Evolutionary conservation across 257 asterid genomes (phyloP), one percentile per base, ranked within the genome.

Genomic region (Prunella vulgaris): DNA sequence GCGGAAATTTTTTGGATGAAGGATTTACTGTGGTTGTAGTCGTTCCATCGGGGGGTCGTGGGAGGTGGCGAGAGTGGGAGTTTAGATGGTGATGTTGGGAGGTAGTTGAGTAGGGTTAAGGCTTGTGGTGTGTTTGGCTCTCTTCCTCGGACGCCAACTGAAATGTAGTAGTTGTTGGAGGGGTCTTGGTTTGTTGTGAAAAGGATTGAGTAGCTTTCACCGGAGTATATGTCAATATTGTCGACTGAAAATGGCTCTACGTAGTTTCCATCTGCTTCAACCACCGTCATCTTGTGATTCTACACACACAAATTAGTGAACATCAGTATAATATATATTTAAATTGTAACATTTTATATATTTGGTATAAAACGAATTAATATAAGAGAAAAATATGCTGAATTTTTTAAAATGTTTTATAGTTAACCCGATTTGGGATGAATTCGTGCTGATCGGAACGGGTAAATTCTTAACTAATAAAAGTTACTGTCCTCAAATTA

Each of bases 231-330:
- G 84, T 92, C 95, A 64, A 92, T 74, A 35, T 85, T 82, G 8
- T 84, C 76, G 20, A 82, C 94, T 0, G 80, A 3, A 59, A 89
- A 86, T 32, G 97, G 97, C 40, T 78, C 64, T 3, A 87, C 70
- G 15, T 92, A 86, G 78, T 92, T 89, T 66, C 98, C 98, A 54
- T 89, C 98, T 3, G 92, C 96, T 84, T 87, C 98, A 7, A 86
- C 97, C 44, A 92, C 84, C 60, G 56, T 49, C 80, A 92, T 71
- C 74, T 84, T 89, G 81, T 92, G 98, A 67, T 81, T 70, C 98
- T 92, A 52, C 35, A 37, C 14, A 46, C 53, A 46, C 52, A 46
- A 46, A 3, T 46, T 46, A 46, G 6, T 46, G 21, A 46, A n/a
- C 20, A n/a, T 46, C 1, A 44, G 0, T 44, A 44, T 42, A 42